Evolutionary conservation across 176 grass and related monocot species (phyloP), one percentile per base, ranked within the genome.

Genomic region (Neostapfia colusana): DNA sequence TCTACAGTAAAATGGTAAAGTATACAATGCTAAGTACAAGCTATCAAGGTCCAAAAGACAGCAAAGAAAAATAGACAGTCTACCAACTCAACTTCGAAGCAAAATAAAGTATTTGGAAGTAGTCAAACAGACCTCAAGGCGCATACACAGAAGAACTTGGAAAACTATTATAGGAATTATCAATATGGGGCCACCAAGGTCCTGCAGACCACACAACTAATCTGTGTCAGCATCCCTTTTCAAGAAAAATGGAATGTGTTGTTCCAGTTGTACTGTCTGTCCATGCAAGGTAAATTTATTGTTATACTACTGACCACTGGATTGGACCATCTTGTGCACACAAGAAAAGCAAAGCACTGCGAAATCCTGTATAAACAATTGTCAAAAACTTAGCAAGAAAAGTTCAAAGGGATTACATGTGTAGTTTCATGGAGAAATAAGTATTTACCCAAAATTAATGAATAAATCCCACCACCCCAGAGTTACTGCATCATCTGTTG

Each of bases 401-500:
- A 77, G 26, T 51, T 67, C n/a, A 25, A 72, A 40, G 25, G 35
- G 65, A 71, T 39, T 49, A 83, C 1, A 70, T 39, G 16, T 6
- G 4, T 80, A 41, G 45, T n/a, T 80, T 67, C 10, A 79, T 44
- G 39, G 50, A 44, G 0, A 56, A 81, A 77, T 26, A 77, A 59
- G 23, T 45, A 45, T 53, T 77, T 93, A 93, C 88, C 91, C 85
- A 83, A 88, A 90, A 79, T 93, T 93, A 83, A 93, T 93, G 58
- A 90, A 93, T 66, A 90, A 87, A 88, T 93, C 88, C 91, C 91
- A 93, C 91, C 91, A 90, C 3, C 91, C 88, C 56, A 93, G 54
- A 61, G 88, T 75, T 80, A 81, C 85, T 83, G 81, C 82, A 62
- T 81, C 91, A 77, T 85, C 91, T 93, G 82, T 34, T 76, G 56